Evolutionary conservation across 2,329 filamentous ascomycete genomes (phyloP).

Genomic region (Aspergillus bombycis): DNA sequence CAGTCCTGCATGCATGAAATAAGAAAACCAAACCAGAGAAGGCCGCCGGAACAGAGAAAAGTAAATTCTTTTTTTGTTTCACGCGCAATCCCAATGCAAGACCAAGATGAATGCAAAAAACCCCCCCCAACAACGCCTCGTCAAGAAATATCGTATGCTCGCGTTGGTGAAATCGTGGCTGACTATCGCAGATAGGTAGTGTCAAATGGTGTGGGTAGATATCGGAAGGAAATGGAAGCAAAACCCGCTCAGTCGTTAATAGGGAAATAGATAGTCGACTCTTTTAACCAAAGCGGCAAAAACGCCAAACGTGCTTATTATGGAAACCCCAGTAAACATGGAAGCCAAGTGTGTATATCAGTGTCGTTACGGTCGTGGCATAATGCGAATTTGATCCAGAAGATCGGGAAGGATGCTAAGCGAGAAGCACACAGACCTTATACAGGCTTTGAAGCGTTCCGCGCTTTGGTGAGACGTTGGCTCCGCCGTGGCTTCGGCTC

Average conservation of each 20-base stretch:
- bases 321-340: slow-evolving; percentile 17
- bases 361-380: slow-evolving; percentile 14
- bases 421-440: not conserved
- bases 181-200: slow-evolving; percentile 3
- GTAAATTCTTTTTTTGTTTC: slow-evolving; percentile 2
- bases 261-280: slow-evolving; percentile 12
- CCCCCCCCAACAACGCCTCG: slow-evolving; percentile 13
- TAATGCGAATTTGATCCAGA: slow-evolving; percentile 3
- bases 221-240: not conserved
- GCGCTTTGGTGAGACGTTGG: slow-evolving; percentile 22
- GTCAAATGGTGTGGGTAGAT: slow-evolving; percentile 3
- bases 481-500: slow-evolving; percentile 26
- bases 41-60: not conserved
- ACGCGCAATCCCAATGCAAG: slow-evolving; percentile 10
- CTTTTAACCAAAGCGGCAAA: slow-evolving; percentile 7
- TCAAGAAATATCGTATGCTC: slow-evolving; percentile 16
- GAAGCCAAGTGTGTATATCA: slow-evolving; percentile 8
- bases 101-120: slow-evolving; percentile 12
- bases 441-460: slow-evolving; percentile 15
- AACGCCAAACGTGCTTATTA: slow-evolving; percentile 20
- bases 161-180: slow-evolving; percentile 10
- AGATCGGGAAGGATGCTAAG: not conserved
- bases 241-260: slow-evolving; percentile 19
- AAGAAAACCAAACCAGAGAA: not conserved
- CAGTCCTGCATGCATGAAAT: slow-evolving; percentile 2